Evolutionary conservation across 306 rosid species (phyloP), one percentile per base, ranked within the genome.

Genomic region (Sicyos baderoa): DNA sequence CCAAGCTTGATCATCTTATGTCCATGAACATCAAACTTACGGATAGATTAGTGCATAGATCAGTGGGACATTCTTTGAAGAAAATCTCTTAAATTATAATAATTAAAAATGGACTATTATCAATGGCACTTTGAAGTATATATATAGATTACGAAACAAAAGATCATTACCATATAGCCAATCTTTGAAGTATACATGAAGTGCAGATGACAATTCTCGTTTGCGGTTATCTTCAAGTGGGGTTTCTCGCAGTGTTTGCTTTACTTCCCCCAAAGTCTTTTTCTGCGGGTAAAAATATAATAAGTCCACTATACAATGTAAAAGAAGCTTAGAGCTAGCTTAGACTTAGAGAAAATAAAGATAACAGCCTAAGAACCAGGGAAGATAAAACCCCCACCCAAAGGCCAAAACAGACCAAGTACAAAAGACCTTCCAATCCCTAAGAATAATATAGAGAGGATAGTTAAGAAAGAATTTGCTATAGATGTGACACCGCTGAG

Each of bases 121-220:
- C 70, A 45, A 0, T 65, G 18, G 25, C 8, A 9, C 42, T 47
- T 47, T 16, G 19, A 66, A 23, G 45, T 25, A 67, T 18, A 18
- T 18, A 18, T 1, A 17, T 22, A 16, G 18, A 66, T 12, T 66
- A 67, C 44, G 16, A 59, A 12, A 54, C 74, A 40, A 63, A 68
- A 44, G 23, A 67, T 5, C 65, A 60, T 79, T 88, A 90, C 97
- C 96, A 62, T 94, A 90, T 82, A 94, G 81, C 97, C 99, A 94
- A 76, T 94, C 99, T 82, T 82, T 94, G 81, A 94, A 94, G 82
- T 86, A 85, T 65, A 85, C 86, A 71, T 94, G 99, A 54, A 94
- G 91, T 1, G 99, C 99, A 42, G 86, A 80, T 56, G 97, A 90
- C 78, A 94, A 78, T 74, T 94, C 99, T 25, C 91, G 87, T 75